A percentile compares a stretch with the other conserved stretches of the same genome.
Evolutionary conservation across 1,284 basidiomycete species (phyloP).

Genomic region (Ceratobasidium sp.): DNA sequence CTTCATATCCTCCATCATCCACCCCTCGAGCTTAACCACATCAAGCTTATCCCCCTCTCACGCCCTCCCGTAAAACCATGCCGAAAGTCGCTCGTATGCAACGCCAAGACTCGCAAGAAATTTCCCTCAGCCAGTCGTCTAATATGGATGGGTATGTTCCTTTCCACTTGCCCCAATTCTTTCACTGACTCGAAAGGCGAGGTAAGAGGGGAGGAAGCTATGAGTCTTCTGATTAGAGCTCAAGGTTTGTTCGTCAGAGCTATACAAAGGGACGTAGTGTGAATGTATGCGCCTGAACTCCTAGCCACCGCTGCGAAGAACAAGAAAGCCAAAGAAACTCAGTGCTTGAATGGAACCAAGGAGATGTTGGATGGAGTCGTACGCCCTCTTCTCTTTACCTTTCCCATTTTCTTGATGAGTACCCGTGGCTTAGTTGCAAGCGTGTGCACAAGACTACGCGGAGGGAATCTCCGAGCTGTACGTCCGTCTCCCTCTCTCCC

Average conservation of each 20-base stretch:
- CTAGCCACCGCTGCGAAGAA: conserved; percentile 33
- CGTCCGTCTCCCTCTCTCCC: background rate
- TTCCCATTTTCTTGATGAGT: background rate
- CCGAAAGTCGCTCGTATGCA: conserved; percentile 1
- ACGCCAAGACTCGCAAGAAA: conserved; percentile 4
- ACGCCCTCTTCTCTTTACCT: background rate
- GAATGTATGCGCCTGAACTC: conserved; percentile 18
- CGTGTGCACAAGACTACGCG: conserved; percentile 23
- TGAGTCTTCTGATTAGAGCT: conserved; percentile 29
- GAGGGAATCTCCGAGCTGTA: conserved; percentile 15
- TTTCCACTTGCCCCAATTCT: too few relatives aligned
- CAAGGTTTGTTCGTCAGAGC: conserved; percentile 5
- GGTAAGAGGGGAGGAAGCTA: conserved; percentile 19
- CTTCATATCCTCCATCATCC: background rate
- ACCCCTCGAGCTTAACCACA: background rate
- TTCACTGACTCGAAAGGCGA: too few relatives aligned
- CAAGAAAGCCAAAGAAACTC: conserved; percentile 20
- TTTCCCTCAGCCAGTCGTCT: conserved; percentile 20
- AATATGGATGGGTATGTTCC: conserved; percentile 14
- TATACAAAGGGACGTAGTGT: background rate
- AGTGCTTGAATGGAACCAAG: conserved; percentile 13
- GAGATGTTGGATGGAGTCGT: background rate
- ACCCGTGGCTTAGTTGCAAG: background rate
- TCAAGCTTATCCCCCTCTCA: background rate
- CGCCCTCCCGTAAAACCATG: background rate